Evolutionary conservation across 805 yeast genomes (phyloP).

Genomic region (Ogataea trehaloabstinens): DNA sequence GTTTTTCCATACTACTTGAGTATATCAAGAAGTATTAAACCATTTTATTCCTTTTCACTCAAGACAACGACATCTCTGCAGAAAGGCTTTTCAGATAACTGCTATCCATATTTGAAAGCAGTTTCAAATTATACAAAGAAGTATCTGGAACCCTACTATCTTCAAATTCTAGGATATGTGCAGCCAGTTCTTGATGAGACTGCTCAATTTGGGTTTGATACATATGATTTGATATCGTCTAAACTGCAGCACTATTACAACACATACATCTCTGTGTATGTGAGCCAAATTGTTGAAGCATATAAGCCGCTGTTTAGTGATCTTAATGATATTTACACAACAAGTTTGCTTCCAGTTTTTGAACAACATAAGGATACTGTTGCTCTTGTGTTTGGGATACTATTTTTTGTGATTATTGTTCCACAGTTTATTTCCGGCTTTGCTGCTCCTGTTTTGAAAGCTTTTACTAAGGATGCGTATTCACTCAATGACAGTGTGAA

Average conservation of each 20-base stretch:
- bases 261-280: slow-evolving; percentile 9
- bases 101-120: neutral
- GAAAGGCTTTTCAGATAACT: neutral
- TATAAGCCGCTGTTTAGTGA: slow-evolving; percentile 19
- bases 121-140: neutral
- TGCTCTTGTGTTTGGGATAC: slow-evolving; percentile 8
- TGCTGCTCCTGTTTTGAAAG: slow-evolving; percentile 12
- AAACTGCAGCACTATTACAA: slow-evolving; percentile 11
- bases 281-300: slow-evolving; percentile 10
- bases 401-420: slow-evolving; percentile 12
- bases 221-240: slow-evolving; percentile 1
- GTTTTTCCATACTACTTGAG: neutral
- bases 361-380: slow-evolving; percentile 17
- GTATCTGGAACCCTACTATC: neutral
- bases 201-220: slow-evolving; percentile 2
- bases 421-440: slow-evolving; percentile 13
- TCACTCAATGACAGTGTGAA: slow-evolving; percentile 23
- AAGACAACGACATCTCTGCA: neutral
- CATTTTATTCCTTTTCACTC: neutral
- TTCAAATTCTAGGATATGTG: neutral
- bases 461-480: slow-evolving; percentile 24
- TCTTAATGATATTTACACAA: slow-evolving; percentile 10
- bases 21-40: neutral
- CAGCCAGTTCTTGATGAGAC: slow-evolving; percentile 1
- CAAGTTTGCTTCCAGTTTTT: slow-evolving; percentile 10